A percentile compares a stretch with the other conserved stretches of the same genome.
phyloP scores from a whole-genome alignment of 2,329 filamentous ascomycete genomes.

The Exophiala aquamarina region DNA sequence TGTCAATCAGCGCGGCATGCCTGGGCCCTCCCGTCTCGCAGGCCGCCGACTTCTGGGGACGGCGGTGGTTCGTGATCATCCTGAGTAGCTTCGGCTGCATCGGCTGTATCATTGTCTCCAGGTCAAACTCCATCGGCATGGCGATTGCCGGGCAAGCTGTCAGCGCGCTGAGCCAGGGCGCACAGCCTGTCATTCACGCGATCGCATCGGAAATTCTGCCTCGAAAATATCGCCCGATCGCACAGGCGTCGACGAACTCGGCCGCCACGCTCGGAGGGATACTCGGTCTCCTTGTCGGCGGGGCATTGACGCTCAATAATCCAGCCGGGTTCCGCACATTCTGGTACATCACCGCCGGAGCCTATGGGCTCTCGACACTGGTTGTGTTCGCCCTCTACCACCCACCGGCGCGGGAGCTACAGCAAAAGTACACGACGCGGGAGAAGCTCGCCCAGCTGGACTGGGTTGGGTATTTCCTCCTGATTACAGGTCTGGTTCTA shows the following conservation, averaged over 20 bases:
- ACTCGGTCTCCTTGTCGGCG: background rate
- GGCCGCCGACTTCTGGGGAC: slow-evolving; percentile 14
- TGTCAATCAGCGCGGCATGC: slow-evolving; percentile 4
- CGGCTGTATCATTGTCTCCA: background rate
- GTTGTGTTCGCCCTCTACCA: background rate
- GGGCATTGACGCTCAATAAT: background rate
- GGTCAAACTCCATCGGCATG: background rate
- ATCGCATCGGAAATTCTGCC: slow-evolving; percentile 2
- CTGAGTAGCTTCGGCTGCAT: background rate
- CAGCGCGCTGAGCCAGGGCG: background rate
- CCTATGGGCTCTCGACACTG: background rate
- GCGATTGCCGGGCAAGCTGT: background rate
- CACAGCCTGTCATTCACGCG: background rate
- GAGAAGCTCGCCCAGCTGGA: background rate
- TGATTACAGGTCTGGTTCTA: background rate
- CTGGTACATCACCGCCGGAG: slow-evolving; percentile 1
- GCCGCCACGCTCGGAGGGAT: background rate
- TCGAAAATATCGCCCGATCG: background rate
- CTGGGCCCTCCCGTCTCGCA: slow-evolving; percentile 2
- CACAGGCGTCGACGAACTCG: background rate
- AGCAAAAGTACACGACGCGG: background rate
- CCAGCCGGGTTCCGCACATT: background rate
- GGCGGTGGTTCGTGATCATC: slow-evolving; percentile 6
- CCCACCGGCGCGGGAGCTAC: background rate
- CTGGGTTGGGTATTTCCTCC: slow-evolving; percentile 1